Evolutionary conservation across 345 rosid genomes (phyloP).

Genomic region (rapeseed (Brassica napus)): Da-Ae NC_063452.1:62251501-62252000

Average conservation of each 20-base stretch:
- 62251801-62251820: conserved; percentile 35
- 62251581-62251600: neutral
- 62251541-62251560: neutral
- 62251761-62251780: conserved; percentile 80
- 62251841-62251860: conserved; percentile 1
- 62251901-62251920: conserved; percentile 28
- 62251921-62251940: conserved; percentile 13
- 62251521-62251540: neutral
- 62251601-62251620: neutral
- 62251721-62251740: conserved; percentile 78
- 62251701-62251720: neutral
- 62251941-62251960: neutral
- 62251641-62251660: neutral
- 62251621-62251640: neutral
- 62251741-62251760: conserved; percentile 89
- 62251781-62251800: conserved; percentile 71
- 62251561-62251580: neutral
- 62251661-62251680: neutral
- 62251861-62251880: neutral
- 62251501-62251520: neutral
- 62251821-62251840: neutral
- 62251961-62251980: neutral
- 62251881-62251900: conserved; percentile 15
- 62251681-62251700: neutral
- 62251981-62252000: neutral